Evolutionary conservation across 1,284 basidiomycete species (phyloP).

Genomic region (Vanrija sp.): DNA sequence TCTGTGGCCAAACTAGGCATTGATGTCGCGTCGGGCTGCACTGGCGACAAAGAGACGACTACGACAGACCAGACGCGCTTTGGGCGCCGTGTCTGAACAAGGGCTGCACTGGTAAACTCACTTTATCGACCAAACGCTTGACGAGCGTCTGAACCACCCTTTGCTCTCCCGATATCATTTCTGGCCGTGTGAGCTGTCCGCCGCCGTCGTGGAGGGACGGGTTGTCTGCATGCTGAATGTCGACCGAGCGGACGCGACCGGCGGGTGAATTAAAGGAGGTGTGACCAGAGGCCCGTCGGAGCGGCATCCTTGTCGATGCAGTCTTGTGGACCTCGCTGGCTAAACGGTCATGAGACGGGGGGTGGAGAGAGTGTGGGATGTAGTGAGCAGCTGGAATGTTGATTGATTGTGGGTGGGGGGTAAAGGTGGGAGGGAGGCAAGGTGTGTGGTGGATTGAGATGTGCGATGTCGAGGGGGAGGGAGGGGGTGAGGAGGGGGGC

Average conservation of each 20-base stretch:
- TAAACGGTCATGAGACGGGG: neutral
- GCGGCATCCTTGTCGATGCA: constrained; percentile 15
- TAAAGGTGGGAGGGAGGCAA: neutral
- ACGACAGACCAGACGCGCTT: neutral
- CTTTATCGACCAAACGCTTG: constrained; percentile 39
- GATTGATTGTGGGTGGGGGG: neutral
- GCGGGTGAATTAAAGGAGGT: constrained; percentile 14
- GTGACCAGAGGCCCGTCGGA: constrained; percentile 21
- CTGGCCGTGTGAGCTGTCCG: too few species aligned
- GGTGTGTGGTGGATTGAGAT: neutral
- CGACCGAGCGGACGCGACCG: constrained; percentile 13
- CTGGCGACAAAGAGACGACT: neutral
- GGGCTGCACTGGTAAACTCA: constrained; percentile 15
- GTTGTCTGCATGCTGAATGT: constrained; percentile 20
- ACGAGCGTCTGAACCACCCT: constrained; percentile 1
- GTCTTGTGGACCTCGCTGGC: neutral
- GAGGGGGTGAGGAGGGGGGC: neutral
- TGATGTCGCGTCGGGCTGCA: neutral
- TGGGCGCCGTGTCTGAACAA: neutral
- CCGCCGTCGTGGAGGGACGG: constrained; percentile 14
- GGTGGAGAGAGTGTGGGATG: neutral
- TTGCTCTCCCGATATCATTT: too few species aligned
- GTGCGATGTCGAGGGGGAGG: neutral
- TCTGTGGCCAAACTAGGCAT: neutral
- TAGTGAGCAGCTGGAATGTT: neutral